Conservation (phyloP, 1,284 basidiomycete species). For the Sporisorium graminicola region DNA sequence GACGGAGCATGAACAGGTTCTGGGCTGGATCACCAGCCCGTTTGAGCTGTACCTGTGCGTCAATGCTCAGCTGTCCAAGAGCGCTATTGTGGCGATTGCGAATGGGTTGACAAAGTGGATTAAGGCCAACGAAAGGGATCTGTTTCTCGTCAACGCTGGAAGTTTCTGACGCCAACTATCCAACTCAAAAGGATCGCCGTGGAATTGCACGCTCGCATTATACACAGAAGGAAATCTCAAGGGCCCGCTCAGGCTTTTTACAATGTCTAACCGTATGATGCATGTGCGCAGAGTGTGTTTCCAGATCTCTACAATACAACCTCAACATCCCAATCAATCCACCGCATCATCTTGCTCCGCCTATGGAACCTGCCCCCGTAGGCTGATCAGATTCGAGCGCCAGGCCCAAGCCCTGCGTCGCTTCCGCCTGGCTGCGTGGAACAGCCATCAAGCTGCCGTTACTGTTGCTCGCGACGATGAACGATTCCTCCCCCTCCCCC, state of each 20-base stretch:
- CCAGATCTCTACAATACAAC: background rate
- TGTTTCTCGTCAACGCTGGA: constrained; percentile 75
- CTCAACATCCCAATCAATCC: background rate
- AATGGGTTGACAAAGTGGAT: constrained; percentile 91
- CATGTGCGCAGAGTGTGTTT: background rate
- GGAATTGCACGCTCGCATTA: no score
- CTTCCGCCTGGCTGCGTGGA: background rate
- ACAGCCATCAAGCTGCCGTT: constrained; percentile 40
- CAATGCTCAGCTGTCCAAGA: constrained; percentile 85
- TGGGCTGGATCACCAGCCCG: constrained; percentile 83
- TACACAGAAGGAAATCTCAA: no score
- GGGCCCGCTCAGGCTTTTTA: no score
- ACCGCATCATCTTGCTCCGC: background rate
- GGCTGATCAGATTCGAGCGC: background rate
- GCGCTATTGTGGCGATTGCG: constrained; percentile 84
- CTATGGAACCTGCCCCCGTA: background rate
- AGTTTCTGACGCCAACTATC: constrained; percentile 43
- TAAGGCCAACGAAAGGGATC: constrained; percentile 81
- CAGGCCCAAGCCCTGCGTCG: constrained; percentile 4
- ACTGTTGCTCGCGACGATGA: constrained; percentile 29
- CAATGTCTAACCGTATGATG: no score
- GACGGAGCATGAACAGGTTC: constrained; percentile 84
- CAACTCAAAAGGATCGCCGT: background rate
- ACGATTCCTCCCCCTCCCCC: background rate
- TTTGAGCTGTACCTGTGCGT: constrained; percentile 91